Conservation (phyloP, 139 green algal genomes). For the Pedinophyceae sp. region DNA sequence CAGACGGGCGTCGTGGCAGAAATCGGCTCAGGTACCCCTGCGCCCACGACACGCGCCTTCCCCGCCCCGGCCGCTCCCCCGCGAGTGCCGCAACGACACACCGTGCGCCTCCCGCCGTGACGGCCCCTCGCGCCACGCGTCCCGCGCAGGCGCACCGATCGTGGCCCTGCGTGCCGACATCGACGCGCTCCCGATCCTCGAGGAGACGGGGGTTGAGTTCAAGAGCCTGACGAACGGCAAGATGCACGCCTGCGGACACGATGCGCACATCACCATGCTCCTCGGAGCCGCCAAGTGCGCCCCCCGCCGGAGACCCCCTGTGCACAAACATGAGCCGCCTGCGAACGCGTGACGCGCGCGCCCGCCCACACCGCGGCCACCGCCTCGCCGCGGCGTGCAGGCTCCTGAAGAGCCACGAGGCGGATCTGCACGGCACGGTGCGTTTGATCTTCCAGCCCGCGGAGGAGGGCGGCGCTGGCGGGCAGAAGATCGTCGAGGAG, state of each 20-base stretch:
- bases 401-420: background rate
- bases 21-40: background rate
- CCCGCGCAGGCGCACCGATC: background rate
- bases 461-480: constrained; percentile 15
- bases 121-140: too few relatives aligned
- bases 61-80: too few relatives aligned
- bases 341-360: too few relatives aligned
- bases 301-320: background rate
- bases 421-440: constrained; percentile 6
- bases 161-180: constrained; percentile 3
- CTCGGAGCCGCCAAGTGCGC: background rate
- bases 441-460: constrained; percentile 23
- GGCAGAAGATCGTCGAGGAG: constrained; percentile 1
- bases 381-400: background rate
- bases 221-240: constrained; percentile 1
- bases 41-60: too few relatives aligned
- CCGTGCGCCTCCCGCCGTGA: too few relatives aligned
- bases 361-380: too few relatives aligned
- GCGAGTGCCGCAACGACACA: too few relatives aligned
- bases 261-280: constrained; percentile 12
- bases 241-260: constrained; percentile 15
- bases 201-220: background rate
- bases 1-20: constrained; percentile 1
- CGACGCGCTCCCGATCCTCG: constrained; percentile 3
- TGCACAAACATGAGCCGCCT: too few relatives aligned